Evolutionary conservation across 2,329 filamentous ascomycete genomes (phyloP), one percentile per base, ranked within the genome.

Genomic region (Colletotrichum sp.): DNA sequence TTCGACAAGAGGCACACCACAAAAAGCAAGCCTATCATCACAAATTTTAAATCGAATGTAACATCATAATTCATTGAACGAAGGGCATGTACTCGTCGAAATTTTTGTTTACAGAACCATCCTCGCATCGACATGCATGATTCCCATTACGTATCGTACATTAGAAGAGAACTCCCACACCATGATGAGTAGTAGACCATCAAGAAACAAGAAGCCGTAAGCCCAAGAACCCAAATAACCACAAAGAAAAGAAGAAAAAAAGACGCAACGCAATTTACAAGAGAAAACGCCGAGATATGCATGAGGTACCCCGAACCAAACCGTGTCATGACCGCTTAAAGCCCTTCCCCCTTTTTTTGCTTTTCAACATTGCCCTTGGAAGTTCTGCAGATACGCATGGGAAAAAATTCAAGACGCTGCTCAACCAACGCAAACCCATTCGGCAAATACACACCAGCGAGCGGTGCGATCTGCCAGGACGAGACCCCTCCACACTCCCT

Each of bases 371-470:
- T 63, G 59, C 39, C 75, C n/a, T 72, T 55, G 36, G 64, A 30
- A 60, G 57, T 52, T 55, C 26, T 48, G 32, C 68, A 71, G 7
- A 75, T 66, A 75, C 16, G 72, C 52, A 48, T 52, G 52, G 24
- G n/a, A 59, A 70, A 34, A 67, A 67, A 62, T 13, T 52, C 32
- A 67, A 60, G 12, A 68, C 62, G 52, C 55, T 75, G 24, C 30
- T 77, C 75, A 78, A 18, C 77, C 74, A 68, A 86, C 84, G 81
- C 93, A 95, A 77, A 91, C 88, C 95, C 95, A 98, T 87, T 98
- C 95, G 0, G 94, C 94, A 88, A 97, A 97, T n/a, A 98, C 95
- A 82, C 95, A 97, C 95, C 95, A 98, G 80, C 95, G 89, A 60
- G 95, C 95, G 76, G 93, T 96, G 70, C 95, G 90, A 85, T 98